Percentiles rank a stretch among this genome's conserved stretches.
These are phyloP conservation scores for Cadophora malorum DNA, from an alignment of 2,329 filamentous ascomycete genomes.

Conservation along the genomic window DNA sequence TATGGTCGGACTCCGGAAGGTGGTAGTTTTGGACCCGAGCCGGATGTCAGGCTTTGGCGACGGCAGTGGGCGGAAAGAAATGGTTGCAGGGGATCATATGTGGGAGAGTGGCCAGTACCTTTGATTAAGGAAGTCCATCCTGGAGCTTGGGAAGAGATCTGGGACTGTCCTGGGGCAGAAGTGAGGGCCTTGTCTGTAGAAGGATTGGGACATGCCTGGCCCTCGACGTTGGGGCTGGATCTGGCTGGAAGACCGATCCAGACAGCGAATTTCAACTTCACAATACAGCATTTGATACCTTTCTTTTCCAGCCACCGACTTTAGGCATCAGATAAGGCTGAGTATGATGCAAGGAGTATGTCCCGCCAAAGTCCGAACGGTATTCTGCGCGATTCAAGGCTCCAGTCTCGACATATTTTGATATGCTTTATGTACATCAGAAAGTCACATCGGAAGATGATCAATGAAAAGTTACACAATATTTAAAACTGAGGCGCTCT, in stretches of 20 bases:
- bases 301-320: not conserved
- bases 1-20: constrained; percentile 18
- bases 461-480: no score
- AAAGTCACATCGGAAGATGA: no score
- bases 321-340: no score
- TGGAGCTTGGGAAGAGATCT: not conserved
- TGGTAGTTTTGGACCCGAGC: constrained; percentile 19
- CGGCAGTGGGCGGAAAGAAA: not conserved
- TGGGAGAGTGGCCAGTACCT: not conserved
- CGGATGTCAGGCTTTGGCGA: constrained; percentile 21
- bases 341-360: no score
- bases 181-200: not conserved
- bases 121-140: not conserved
- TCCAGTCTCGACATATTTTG: no score
- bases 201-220: not conserved
- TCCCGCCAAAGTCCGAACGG: no score
- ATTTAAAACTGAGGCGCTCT: no score
- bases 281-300: not conserved
- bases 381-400: no score
- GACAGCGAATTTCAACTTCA: not conserved
- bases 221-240: not conserved
- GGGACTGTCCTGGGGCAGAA: not conserved
- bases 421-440: no score
- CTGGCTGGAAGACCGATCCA: not conserved
- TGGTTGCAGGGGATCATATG: not conserved